Evolutionary conservation across 495 filamentous ascomycete species (phyloP), one percentile per base, ranked within the genome.

Genomic region (Hypomontagnella monticulosa): DNA sequence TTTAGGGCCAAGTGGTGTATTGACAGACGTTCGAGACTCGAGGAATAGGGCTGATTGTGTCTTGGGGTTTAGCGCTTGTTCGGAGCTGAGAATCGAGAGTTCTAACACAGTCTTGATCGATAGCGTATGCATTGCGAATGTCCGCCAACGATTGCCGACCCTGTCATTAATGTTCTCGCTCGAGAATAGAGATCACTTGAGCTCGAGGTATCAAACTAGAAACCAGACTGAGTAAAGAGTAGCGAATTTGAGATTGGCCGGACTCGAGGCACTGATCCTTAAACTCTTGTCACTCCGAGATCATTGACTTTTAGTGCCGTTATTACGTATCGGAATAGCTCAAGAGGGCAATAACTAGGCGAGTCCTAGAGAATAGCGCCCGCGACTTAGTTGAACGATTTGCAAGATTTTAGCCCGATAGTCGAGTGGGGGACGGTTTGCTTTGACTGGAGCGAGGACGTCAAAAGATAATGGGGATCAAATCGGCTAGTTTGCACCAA

Each of bases 311-410:
- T 40, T 63, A 69, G 60, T 41, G 41, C 18, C 5, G 16, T 49
- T 41, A 60, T 69, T 63, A 69, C 59, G 55, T 63, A 69, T 46
- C 36, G 20, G 43, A 49, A 68, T 63, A 54, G 36, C 43, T 30
- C 33, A 50, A 37, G 34, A 62, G 19, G 32, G 60, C 16, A 54
- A 57, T 50, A 60, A 19, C 4, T 41, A 47, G 48, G 40, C 30
- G 27, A 60, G 18, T n/a, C 43, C 43, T 55, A 63, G 54, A 58
- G 44, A 41, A 57, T 61, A 54, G 66, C 60, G 60, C 32, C 55
- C 66, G 66, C 38, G 18, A 34, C 7, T 37, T 59, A 57, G 55
- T 49, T 38, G 37, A 42, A 48, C 19, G 52, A 55, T 49, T 44
- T 33, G 8, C 34, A 37, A 41, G 27, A 40, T 51, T 43, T 18